Conservation (phyloP, 1,284 basidiomycete species). For the Tranzscheliella williamsii region DNA sequence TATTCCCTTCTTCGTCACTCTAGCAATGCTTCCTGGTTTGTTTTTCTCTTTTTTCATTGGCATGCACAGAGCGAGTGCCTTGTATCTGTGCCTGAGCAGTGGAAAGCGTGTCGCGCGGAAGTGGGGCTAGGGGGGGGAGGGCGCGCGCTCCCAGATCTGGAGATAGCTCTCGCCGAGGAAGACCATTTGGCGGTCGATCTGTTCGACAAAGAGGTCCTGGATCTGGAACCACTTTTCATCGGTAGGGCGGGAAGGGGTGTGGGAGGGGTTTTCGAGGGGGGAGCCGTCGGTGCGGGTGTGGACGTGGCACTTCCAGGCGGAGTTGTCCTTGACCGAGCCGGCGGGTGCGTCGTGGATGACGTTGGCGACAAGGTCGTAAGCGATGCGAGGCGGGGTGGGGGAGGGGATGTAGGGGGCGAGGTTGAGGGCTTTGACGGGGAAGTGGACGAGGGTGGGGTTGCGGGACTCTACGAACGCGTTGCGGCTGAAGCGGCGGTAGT, state of each 20-base stretch:
- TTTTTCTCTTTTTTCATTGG: not conserved
- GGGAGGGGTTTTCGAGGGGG: conserved; percentile 62
- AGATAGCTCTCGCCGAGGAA: conserved; percentile 94
- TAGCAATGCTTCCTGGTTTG: not conserved
- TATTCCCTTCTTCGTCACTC: not conserved
- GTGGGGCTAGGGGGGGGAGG: not conserved
- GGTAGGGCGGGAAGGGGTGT: not conserved
- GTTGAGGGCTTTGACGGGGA: conserved; percentile 80
- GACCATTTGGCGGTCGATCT: conserved; percentile 94
- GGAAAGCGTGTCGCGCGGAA: not conserved
- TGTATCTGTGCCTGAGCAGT: too few relatives aligned
- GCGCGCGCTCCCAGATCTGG: conserved; percentile 61
- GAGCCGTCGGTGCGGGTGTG: conserved; percentile 63
- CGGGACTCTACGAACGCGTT: conserved; percentile 98
- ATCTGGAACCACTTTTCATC: conserved; percentile 92
- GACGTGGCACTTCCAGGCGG: conserved; percentile 90
- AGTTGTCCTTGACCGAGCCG: conserved; percentile 84
- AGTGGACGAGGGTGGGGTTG: conserved; percentile 98
- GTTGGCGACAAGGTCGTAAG: conserved; percentile 92
- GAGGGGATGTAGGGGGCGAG: conserved; percentile 13
- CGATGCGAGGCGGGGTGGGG: conserved; percentile 61
- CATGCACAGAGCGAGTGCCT: not conserved
- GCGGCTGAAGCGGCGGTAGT: conserved; percentile 97
- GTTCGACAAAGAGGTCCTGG: conserved; percentile 94
- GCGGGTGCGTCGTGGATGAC: conserved; percentile 92